Percentiles rank a stretch among this genome's conserved stretches.
Conservation (phyloP, 2,329 filamentous ascomycete species). For the Xylariaceae sp. region DNA sequence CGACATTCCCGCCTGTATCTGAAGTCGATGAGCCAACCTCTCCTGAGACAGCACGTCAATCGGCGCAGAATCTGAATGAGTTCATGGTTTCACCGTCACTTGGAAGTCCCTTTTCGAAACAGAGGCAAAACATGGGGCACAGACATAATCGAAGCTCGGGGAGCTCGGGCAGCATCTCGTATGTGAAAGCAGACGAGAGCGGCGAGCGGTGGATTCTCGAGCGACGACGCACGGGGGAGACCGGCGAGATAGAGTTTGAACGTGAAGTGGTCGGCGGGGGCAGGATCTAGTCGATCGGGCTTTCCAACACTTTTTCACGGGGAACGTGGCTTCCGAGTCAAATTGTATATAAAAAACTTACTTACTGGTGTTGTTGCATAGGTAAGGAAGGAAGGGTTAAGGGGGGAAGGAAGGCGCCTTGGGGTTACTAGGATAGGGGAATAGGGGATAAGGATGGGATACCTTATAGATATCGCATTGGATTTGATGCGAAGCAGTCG, state of each 20-base stretch:
- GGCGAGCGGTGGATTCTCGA: constrained; percentile 66
- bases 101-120: constrained; percentile 21
- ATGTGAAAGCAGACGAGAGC: constrained; percentile 56
- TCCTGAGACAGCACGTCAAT: constrained; percentile 8
- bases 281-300: constrained; percentile 32
- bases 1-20: constrained; percentile 37
- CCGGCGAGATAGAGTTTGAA: constrained; percentile 58
- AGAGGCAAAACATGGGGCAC: constrained; percentile 34
- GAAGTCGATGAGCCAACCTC: constrained; percentile 35
- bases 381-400: too few species aligned
- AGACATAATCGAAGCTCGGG: constrained; percentile 51
- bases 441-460: not conserved
- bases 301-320: not conserved
- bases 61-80: constrained; percentile 13
- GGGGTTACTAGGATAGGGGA: not conserved
- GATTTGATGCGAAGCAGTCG: not conserved
- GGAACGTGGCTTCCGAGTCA: not conserved
- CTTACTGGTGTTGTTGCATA: not conserved
- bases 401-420: too few species aligned
- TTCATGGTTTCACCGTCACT: constrained; percentile 21
- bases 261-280: constrained; percentile 58
- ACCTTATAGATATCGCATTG: not conserved
- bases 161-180: constrained; percentile 65
- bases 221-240: constrained; percentile 59
- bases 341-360: not conserved